These are phyloP conservation scores for Orbilia brochopaga DNA, from an alignment of 2,329 filamentous ascomycete species.

Conservation along the genomic window DNA sequence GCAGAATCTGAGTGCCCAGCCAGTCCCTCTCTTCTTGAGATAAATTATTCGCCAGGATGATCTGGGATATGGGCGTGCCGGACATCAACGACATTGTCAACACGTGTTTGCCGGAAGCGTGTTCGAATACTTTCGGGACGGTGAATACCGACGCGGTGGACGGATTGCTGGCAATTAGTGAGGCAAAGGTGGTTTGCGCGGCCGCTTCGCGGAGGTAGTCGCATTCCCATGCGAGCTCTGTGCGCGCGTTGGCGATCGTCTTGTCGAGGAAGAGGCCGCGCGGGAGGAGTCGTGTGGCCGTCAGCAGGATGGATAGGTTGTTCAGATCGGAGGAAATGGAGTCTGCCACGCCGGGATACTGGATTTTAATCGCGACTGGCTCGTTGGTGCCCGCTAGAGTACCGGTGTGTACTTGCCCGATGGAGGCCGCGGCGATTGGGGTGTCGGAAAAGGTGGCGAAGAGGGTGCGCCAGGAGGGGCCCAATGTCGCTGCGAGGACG, in stretches of 20 bases:
- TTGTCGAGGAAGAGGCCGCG: constrained; percentile 94
- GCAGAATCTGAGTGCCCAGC: constrained; percentile 63
- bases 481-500: constrained; percentile 90
- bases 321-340: constrained; percentile 97
- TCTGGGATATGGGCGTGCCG: constrained; percentile 81
- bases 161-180: constrained; percentile 69
- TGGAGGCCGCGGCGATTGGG: constrained; percentile 93
- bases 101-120: constrained; percentile 84
- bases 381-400: constrained; percentile 74
- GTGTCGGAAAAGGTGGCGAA: constrained; percentile 86
- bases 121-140: constrained; percentile 76
- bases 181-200: constrained; percentile 76
- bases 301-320: constrained; percentile 88
- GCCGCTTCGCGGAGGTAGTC: constrained; percentile 89
- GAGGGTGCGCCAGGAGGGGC: constrained; percentile 80
- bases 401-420: constrained; percentile 92
- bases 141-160: constrained; percentile 73
- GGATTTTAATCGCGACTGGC: constrained; percentile 88
- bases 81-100: constrained; percentile 92
- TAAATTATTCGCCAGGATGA: constrained; percentile 66
- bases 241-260: constrained; percentile 92
- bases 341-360: constrained; percentile 93
- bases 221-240: constrained; percentile 94
- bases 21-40: constrained; percentile 87
- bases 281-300: constrained; percentile 85